Percentiles rank a stretch among this genome's conserved stretches.
Conservation (phyloP, 352 stramenopile genomes). For the Pythium apleroticum region DNA sequence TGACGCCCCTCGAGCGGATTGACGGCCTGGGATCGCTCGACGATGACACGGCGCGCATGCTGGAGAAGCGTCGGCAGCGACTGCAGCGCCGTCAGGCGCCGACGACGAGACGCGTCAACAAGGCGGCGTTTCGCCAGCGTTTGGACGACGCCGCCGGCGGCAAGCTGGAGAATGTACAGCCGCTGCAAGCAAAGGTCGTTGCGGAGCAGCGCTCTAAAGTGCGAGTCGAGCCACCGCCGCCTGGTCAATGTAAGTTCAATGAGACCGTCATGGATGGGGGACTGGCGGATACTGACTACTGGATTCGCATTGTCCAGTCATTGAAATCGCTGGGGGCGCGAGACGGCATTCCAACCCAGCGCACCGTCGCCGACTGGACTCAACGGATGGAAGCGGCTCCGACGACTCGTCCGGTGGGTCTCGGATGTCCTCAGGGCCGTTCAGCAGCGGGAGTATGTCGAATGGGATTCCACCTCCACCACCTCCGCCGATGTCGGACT, state of each 20-base stretch:
- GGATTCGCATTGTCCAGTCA: no score
- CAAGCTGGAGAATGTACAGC: constrained; percentile 78
- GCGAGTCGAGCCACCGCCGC: constrained; percentile 68
- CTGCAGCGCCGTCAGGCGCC: constrained; percentile 66
- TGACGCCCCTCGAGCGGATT: constrained; percentile 43
- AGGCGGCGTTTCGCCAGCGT: constrained; percentile 69
- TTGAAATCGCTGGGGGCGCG: constrained; percentile 38
- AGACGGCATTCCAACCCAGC: constrained; percentile 17
- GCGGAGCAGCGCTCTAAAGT: constrained; percentile 58
- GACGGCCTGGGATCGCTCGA: constrained; percentile 46
- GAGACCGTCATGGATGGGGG: constrained; percentile 2
- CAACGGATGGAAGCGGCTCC: constrained; percentile 49
- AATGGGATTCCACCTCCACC: constrained; percentile 44
- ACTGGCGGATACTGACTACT: no score
- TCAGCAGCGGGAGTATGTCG: constrained; percentile 25
- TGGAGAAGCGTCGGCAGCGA: constrained; percentile 78
- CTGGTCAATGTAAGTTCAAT: constrained; percentile 64
- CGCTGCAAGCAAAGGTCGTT: constrained; percentile 58
- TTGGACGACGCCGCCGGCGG: constrained; percentile 73
- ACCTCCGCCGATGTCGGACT: constrained; percentile 35
- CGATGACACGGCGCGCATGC: constrained; percentile 64
- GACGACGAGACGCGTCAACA: constrained; percentile 72
- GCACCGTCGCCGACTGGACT: constrained; percentile 32
- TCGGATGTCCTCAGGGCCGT: constrained; percentile 51
- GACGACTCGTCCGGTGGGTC: constrained; percentile 59